Percentiles rank a stretch among this genome's conserved stretches.
phyloP scores from a whole-genome alignment of 495 filamentous ascomycete species.

The Gamarada debralockiae region DNA sequence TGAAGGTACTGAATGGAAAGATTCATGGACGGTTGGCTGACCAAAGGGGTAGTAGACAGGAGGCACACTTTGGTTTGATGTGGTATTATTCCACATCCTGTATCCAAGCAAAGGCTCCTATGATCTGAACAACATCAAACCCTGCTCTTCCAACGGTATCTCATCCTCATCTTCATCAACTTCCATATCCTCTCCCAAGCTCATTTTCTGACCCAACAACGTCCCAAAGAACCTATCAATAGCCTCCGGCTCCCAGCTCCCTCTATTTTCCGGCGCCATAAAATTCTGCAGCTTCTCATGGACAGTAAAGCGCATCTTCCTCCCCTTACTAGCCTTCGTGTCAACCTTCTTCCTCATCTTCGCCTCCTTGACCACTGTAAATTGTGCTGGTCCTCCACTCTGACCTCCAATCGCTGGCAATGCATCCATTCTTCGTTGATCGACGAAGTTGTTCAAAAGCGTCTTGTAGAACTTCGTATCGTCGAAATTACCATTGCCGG shows the following conservation, averaged over 20 bases:
- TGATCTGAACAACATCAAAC: constrained; percentile 67
- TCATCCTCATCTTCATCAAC: constrained; percentile 43
- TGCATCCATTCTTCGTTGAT: constrained; percentile 67
- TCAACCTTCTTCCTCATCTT: constrained; percentile 82
- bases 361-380: constrained; percentile 71
- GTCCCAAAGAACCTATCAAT: constrained; percentile 86
- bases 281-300: constrained; percentile 98
- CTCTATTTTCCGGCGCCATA: constrained; percentile 86
- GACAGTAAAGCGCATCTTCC: constrained; percentile 88
- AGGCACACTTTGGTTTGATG: too few relatives aligned
- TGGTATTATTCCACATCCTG: too few relatives aligned
- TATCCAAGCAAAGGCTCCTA: too few relatives aligned
- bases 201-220: constrained; percentile 75
- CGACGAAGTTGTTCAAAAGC: constrained; percentile 85
- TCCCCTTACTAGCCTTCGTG: constrained; percentile 90
- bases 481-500: constrained; percentile 59
- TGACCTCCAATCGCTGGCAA: constrained; percentile 34
- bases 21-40: too few relatives aligned
- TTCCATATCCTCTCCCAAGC: constrained; percentile 62
- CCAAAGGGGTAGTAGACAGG: too few relatives aligned
- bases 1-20: too few relatives aligned
- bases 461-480: constrained; percentile 92
- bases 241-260: constrained; percentile 70
- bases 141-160: constrained; percentile 57
- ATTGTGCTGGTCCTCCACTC: constrained; percentile 37